Conservation (phyloP, 192 early-diverging fungal species). For the Coemansia interrupta region DNA sequence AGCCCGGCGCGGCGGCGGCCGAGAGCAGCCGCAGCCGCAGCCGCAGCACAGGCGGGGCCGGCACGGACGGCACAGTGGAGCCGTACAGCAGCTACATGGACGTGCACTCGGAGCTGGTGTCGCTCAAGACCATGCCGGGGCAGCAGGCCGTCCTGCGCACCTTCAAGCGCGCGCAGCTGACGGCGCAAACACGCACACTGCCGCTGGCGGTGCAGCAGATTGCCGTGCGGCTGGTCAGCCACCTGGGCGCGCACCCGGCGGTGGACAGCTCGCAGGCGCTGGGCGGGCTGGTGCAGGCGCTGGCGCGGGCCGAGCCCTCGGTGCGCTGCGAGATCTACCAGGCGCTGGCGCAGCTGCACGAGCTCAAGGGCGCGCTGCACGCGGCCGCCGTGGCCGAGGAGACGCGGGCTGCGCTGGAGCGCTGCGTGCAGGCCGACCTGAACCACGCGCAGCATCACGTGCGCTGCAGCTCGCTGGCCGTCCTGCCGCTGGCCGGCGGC, state of each 20-base stretch:
- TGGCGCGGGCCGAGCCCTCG: slow-evolving; percentile 18
- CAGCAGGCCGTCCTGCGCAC: slow-evolving; percentile 9
- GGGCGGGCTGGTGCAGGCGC: slow-evolving; percentile 10
- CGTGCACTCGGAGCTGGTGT: slow-evolving; percentile 24
- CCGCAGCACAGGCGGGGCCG: background rate
- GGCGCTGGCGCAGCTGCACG: slow-evolving; percentile 21
- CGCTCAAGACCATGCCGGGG: slow-evolving; percentile 7
- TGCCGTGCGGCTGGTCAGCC: slow-evolving; percentile 25
- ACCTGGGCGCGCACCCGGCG: slow-evolving; percentile 38
- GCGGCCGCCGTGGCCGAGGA: no score
- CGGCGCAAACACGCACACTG: background rate
- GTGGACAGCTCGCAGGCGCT: slow-evolving; percentile 8
- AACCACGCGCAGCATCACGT: slow-evolving; percentile 45
- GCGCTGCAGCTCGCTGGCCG: slow-evolving; percentile 32
- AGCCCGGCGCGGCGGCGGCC: slow-evolving; percentile 4
- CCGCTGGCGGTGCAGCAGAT: slow-evolving; percentile 30
- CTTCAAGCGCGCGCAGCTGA: slow-evolving; percentile 17
- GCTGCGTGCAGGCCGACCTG: slow-evolving; percentile 19
- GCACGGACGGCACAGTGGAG: background rate
- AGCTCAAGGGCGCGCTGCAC: slow-evolving; percentile 40
- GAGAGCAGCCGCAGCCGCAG: background rate
- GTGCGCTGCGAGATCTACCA: slow-evolving; percentile 45
- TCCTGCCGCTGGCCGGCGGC: slow-evolving; percentile 9
- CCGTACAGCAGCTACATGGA: slow-evolving; percentile 39
- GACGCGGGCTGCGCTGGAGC: no score